Percentiles rank a stretch among this genome's conserved stretches.
These are phyloP conservation scores for Luzula sylvatica DNA, from an alignment of 176 grass and related monocot species.

Conservation along the genomic window DNA sequence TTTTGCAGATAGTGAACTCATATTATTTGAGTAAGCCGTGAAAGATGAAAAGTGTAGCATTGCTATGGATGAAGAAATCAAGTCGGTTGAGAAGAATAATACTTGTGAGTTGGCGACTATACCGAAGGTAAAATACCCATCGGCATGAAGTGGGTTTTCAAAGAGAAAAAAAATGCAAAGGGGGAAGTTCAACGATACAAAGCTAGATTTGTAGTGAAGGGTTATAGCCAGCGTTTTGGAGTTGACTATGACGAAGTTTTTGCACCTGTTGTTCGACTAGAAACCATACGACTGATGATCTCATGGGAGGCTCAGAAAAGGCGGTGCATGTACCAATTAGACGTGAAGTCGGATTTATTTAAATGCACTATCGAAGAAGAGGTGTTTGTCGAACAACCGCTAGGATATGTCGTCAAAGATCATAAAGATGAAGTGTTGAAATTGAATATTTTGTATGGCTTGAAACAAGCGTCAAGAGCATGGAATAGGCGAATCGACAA, in stretches of 20 bases:
- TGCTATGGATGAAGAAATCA: conserved; percentile 13
- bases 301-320: background rate
- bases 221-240: background rate
- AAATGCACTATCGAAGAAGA: background rate
- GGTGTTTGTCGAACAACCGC: no score
- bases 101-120: background rate
- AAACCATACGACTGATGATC: background rate
- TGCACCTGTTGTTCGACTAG: conserved; percentile 2
- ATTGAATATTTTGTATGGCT: no score
- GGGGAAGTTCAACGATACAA: background rate
- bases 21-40: background rate
- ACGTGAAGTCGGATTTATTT: conserved; percentile 4
- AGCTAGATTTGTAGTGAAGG: background rate
- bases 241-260: conserved; percentile 1
- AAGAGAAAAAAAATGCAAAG: conserved; percentile 4
- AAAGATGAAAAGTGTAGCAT: background rate
- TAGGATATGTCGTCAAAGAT: no score
- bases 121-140: background rate
- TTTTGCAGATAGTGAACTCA: no score
- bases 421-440: no score
- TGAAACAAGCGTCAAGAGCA: no score
- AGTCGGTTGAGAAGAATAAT: background rate
- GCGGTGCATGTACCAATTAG: background rate
- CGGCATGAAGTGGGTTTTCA: conserved; percentile 12
- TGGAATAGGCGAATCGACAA: no score